Conservation (phyloP, 2,329 filamentous ascomycete species). For the Fusarium pilosicola region DNA sequence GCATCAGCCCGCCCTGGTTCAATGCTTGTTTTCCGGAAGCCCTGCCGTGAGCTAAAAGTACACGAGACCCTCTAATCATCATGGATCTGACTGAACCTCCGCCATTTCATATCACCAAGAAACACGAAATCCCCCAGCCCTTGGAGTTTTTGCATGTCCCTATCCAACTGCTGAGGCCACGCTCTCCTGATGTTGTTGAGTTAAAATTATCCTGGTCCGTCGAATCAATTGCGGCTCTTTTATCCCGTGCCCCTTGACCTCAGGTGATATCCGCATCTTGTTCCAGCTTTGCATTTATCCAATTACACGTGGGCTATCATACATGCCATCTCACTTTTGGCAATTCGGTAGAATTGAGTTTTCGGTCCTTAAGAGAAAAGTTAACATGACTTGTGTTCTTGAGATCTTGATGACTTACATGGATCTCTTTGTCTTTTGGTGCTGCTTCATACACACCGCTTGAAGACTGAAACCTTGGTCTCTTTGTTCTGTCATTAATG, state of each 20-base stretch:
- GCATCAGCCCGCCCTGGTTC: constrained; percentile 34
- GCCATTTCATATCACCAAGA: constrained; percentile 25
- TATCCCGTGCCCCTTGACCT: constrained; percentile 22
- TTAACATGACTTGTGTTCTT: background rate
- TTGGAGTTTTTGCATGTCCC: background rate
- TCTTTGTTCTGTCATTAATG: constrained; percentile 17
- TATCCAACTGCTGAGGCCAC: background rate
- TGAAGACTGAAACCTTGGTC: constrained; percentile 7
- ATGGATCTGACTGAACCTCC: constrained; percentile 18
- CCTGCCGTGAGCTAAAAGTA: constrained; percentile 1
- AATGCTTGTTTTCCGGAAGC: constrained; percentile 27
- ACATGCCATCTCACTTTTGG: constrained; percentile 24
- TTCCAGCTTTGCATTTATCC: constrained; percentile 1
- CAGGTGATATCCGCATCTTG: constrained; percentile 28
- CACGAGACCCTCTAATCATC: constrained; percentile 20
- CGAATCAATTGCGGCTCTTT: constrained; percentile 30
- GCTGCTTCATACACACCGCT: constrained; percentile 27
- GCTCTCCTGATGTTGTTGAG: constrained; percentile 26
- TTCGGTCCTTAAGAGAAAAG: background rate
- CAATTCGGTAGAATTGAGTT: constrained; percentile 1
- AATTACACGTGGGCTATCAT: constrained; percentile 16
- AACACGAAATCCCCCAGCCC: constrained; percentile 12
- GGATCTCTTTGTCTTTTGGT: constrained; percentile 4
- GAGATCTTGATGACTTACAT: constrained; percentile 8
- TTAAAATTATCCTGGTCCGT: background rate